Conservation (phyloP, 164 flowering plant genomes). For the Tinospora cordifolia region DNA sequence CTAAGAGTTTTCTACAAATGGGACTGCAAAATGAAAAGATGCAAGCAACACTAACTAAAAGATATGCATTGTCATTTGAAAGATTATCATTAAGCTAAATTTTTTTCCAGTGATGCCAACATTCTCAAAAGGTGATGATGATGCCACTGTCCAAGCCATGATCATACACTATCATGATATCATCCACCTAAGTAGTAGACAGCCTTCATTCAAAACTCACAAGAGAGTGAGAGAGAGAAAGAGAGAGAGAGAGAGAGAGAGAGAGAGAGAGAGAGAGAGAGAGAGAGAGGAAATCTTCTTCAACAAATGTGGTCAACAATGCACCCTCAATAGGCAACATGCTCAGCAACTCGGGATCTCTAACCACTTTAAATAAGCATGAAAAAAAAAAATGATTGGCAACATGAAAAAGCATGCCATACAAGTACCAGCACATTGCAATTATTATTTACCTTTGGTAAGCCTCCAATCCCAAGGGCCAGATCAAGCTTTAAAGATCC, state of each 20-base stretch:
- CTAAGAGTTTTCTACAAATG: no score
- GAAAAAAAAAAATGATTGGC: not conserved
- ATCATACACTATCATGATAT: not conserved
- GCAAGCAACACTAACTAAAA: no score
- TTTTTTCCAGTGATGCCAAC: not conserved
- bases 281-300: not conserved
- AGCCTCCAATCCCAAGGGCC: constrained; percentile 83
- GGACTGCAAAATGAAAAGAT: no score
- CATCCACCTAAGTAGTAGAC: no score
- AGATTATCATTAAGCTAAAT: no score
- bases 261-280: not conserved
- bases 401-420: not conserved
- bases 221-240: not conserved
- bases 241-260: not conserved
- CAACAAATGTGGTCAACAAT: not conserved
- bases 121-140: not conserved
- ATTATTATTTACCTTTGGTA: constrained; percentile 50
- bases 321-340: not conserved
- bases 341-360: not conserved
- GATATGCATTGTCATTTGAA: no score
- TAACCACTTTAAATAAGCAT: not conserved
- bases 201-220: no score
- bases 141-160: not conserved
- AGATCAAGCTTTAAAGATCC: constrained; percentile 76
- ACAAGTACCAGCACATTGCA: not conserved